A percentile compares a stretch with the other conserved stretches of the same genome.
phyloP scores from a whole-genome alignment of 2,329 filamentous ascomycete genomes.

The Phialophora expanda region DNA sequence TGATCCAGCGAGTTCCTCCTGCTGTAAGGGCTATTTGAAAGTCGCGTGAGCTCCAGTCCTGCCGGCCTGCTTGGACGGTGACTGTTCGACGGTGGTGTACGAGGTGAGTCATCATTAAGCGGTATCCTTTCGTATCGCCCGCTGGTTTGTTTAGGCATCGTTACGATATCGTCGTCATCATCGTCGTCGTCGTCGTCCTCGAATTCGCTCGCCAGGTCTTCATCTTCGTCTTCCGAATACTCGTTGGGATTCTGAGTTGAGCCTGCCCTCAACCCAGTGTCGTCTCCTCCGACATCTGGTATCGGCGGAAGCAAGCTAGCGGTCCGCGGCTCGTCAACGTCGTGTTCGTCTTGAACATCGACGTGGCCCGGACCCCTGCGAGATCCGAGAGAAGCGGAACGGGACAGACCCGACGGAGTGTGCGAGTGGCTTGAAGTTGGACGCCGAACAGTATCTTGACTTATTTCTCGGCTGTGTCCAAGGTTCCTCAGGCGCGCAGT shows the following conservation, averaged over 20 bases:
- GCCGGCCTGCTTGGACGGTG: constrained; percentile 36
- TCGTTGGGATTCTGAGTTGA: constrained; percentile 46
- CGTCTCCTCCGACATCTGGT: constrained; percentile 41
- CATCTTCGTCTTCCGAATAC: constrained; percentile 33
- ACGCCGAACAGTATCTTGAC: constrained; percentile 38
- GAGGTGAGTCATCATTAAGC: constrained; percentile 29
- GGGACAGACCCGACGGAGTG: constrained; percentile 30
- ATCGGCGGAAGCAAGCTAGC: constrained; percentile 38
- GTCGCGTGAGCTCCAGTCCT: constrained; percentile 20
- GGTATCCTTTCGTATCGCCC: constrained; percentile 27
- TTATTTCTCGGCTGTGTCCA: constrained; percentile 47
- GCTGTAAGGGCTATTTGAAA: constrained; percentile 6
- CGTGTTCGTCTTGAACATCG: constrained; percentile 41
- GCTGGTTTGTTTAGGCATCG: constrained; percentile 25
- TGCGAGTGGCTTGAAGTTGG: constrained; percentile 10
- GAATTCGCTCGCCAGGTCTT: constrained; percentile 18
- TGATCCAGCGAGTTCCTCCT: constrained; percentile 42
- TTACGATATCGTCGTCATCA: constrained; percentile 30
- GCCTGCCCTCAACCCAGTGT: constrained; percentile 40
- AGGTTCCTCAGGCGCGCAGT: constrained; percentile 49
- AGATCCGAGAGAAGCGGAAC: constrained; percentile 49
- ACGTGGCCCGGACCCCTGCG: constrained; percentile 49
- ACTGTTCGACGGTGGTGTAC: constrained; percentile 29
- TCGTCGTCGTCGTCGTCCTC: constrained; percentile 20
- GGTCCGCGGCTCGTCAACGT: constrained; percentile 25